Conservation (phyloP, 2,329 filamentous ascomycete species). For the Acrodontium crateriforme region DNA sequence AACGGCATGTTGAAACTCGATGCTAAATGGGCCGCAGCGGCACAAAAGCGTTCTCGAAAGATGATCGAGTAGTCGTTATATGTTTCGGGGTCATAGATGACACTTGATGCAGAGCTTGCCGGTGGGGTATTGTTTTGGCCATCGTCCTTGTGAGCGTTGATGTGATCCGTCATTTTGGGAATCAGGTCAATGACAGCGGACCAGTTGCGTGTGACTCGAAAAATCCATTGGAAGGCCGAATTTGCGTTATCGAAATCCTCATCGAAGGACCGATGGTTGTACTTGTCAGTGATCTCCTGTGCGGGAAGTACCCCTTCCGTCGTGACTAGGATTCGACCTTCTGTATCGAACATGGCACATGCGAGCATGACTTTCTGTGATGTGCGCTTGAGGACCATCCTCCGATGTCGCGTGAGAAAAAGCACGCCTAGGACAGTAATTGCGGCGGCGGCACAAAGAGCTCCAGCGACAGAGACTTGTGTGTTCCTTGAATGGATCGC, state of each 20-base stretch:
- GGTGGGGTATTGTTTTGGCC: conserved; percentile 19
- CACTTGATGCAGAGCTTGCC: conserved; percentile 17
- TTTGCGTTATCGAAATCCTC: conserved; percentile 66
- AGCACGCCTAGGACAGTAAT: conserved; percentile 23
- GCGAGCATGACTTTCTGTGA: conserved; percentile 42
- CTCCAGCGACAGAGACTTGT: conserved; percentile 61
- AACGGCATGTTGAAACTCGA: conserved; percentile 37
- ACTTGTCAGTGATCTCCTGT: conserved; percentile 66
- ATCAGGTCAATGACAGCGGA: conserved; percentile 51
- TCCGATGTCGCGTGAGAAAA: conserved; percentile 25
- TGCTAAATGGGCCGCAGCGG: conserved; percentile 63
- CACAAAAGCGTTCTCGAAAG: conserved; percentile 72
- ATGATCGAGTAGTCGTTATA: conserved; percentile 59
- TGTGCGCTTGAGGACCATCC: conserved; percentile 26
- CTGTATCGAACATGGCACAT: conserved; percentile 52
- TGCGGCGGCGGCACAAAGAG: conserved; percentile 35
- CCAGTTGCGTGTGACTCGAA: conserved; percentile 70
- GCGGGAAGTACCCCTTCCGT: conserved; percentile 56
- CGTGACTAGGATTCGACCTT: conserved; percentile 54
- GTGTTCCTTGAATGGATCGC: conserved; percentile 40
- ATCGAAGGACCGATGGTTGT: conserved; percentile 49
- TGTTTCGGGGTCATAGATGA: conserved; percentile 38
- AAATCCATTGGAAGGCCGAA: conserved; percentile 77
- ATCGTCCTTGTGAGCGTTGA: conserved; percentile 33
- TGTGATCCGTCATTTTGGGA: conserved; percentile 56